Base-by-base conservation (phyloP, 257 asterid genomes). In the Salvia miltiorrhiza region DNA sequence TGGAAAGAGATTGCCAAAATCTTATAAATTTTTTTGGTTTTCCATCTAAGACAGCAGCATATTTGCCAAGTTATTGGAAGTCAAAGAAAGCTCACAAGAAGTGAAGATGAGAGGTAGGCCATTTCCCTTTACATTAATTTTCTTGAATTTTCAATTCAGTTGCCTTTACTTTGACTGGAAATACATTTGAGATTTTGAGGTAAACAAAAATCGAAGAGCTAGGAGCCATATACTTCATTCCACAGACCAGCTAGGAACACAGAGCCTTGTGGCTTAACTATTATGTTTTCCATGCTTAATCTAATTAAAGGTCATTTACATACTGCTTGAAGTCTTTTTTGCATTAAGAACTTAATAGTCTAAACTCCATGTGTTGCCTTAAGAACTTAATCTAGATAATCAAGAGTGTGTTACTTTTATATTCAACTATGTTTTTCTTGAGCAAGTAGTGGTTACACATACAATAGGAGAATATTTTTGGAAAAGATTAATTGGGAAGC, bases 31-130 rank as follows among this genome's bases (percentile, higher is more conserved):
- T 93, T 79, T 88, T 93, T 61, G 95, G 94, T 56, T 87, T 77
- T 63, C 81, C 89, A 11, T 73, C 76, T 55, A 65, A 68, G 41
- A 76, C 85, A n/a, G 52, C 86, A 5, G 76, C 71, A 66, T 84
- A 81, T 82, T 81, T 93, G 73, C 96, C 96, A 7, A 76, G 83
- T 73, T 83, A 81, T 69, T 79, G 83, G 88, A 88, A 78, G 70
- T 88, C 92, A 10, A 82, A 77, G 72, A 93, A 93, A 82, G 91
- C 71, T 19, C 97, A 87, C 72, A 54, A 77, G 72, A 90, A 82
- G 82, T 90, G 70, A 87, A 79, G 78, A 66, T 73, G 72, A 16
- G 73, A 77, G 84, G 88, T 83, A 57, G 47, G 79, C 72, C 60
- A 45, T 37, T 23, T 32, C 23, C 54, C 7, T 70, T 58, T 37